A percentile compares a stretch with the other conserved stretches of the same genome.
Evolutionary conservation across 805 yeast species (phyloP).

Genomic region (Starmera dryadoides): DNA sequence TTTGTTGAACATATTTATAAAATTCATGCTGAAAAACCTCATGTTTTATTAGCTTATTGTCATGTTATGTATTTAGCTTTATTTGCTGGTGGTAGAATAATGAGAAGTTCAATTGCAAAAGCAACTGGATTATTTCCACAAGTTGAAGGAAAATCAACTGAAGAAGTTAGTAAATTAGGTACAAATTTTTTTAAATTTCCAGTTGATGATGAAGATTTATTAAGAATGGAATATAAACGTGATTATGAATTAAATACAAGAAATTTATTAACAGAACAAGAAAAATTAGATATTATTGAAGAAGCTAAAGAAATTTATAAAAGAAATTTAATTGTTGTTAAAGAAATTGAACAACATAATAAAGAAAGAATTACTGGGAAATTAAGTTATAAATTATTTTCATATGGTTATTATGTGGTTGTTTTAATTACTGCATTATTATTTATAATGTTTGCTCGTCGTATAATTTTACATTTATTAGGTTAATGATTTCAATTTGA

Average conservation of each 20-base stretch:
- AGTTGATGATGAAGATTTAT: slow-evolving; percentile 55
- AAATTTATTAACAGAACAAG: slow-evolving; percentile 57
- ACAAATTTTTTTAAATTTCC: slow-evolving; percentile 70
- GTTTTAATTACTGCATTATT: slow-evolving; percentile 26
- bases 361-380: slow-evolving; percentile 46
- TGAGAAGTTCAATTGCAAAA: slow-evolving; percentile 58
- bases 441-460: slow-evolving; percentile 27
- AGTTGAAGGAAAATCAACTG: slow-evolving; percentile 56
- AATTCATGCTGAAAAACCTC: slow-evolving; percentile 55
- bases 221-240: slow-evolving; percentile 62
- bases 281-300: slow-evolving; percentile 61
- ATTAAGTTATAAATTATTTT: slow-evolving; percentile 44
- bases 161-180: slow-evolving; percentile 53
- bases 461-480: slow-evolving; percentile 17
- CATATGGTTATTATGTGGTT: slow-evolving; percentile 43
- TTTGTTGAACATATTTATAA: slow-evolving; percentile 54
- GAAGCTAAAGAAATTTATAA: slow-evolving; percentile 62
- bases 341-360: slow-evolving; percentile 65
- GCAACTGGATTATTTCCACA: slow-evolving; percentile 74
- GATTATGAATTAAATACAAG: slow-evolving; percentile 76
- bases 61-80: slow-evolving; percentile 81
- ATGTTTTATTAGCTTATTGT: slow-evolving; percentile 68
- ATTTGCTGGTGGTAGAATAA: slow-evolving; percentile 78
- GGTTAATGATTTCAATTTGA: too few relatives aligned
- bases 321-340: slow-evolving; percentile 52